Evolutionary conservation across 2,329 filamentous ascomycete genomes (phyloP).

Genomic region (Aspergillus ochraceoroseus): DNA sequence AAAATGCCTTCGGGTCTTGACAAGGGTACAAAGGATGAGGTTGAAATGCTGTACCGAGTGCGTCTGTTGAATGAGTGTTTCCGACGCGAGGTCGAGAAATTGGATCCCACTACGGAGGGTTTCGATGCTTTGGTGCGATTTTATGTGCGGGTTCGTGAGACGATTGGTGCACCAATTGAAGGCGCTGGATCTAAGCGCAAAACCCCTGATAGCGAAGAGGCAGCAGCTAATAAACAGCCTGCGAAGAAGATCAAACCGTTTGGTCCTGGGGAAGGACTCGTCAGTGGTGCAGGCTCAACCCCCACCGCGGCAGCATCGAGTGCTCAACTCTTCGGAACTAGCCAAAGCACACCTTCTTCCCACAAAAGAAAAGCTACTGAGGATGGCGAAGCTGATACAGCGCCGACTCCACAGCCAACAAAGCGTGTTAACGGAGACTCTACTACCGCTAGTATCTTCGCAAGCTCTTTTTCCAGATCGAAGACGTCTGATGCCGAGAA

Average conservation of each 20-base stretch:
- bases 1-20: conserved; percentile 19
- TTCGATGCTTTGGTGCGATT: conserved; percentile 37
- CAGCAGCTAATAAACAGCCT: conserved; percentile 12
- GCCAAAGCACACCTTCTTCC: conserved; percentile 8
- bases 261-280: background rate
- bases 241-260: conserved; percentile 27
- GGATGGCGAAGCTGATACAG: conserved; percentile 14
- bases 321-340: conserved; percentile 21
- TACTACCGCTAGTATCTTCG: conserved; percentile 31
- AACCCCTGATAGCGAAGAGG: conserved; percentile 18
- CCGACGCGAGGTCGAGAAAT: conserved; percentile 29
- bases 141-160: conserved; percentile 38
- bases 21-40: conserved; percentile 19
- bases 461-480: conserved; percentile 28
- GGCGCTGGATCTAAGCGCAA: conserved; percentile 28
- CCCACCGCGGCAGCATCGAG: conserved; percentile 8
- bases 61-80: conserved; percentile 36
- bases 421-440: conserved; percentile 26
- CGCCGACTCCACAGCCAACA: conserved; percentile 3
- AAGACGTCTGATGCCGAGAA: conserved; percentile 17
- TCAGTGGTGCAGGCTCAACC: conserved; percentile 1
- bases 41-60: conserved; percentile 28
- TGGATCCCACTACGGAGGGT: conserved; percentile 32
- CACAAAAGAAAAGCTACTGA: conserved; percentile 23
- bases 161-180: conserved; percentile 35